These are phyloP conservation scores for Rhodotorula sphaerocarpa DNA, from an alignment of 768 basidiomycete genomes.

Conservation along the genomic window DNA sequence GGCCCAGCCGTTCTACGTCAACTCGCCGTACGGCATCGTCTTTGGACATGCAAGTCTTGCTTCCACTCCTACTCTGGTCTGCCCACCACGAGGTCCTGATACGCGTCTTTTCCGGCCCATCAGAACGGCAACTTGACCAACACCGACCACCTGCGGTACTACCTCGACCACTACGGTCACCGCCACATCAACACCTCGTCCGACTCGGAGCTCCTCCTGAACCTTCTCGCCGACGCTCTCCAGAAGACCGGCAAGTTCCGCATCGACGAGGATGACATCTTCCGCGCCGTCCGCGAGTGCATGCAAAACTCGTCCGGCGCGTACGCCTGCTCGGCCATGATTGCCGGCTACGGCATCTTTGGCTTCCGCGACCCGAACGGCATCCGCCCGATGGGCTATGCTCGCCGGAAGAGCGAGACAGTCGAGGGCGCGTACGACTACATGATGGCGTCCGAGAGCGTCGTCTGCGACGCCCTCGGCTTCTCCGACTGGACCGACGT, in stretches of 20 bases:
- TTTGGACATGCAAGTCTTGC: constrained; percentile 74
- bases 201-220: constrained; percentile 92
- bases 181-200: constrained; percentile 98
- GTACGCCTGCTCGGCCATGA: constrained; percentile 97
- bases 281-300: constrained; percentile 80
- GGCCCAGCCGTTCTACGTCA: constrained; percentile 99
- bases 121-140: constrained; percentile 99
- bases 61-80: not conserved
- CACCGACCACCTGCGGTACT: constrained; percentile 72
- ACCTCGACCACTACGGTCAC: constrained; percentile 91
- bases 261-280: constrained; percentile 99
- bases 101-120: not conserved
- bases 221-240: constrained; percentile 94
- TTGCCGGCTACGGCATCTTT: constrained; percentile 96
- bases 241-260: constrained; percentile 96
- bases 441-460: constrained; percentile 86
- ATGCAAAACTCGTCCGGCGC: constrained; percentile 84
- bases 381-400: constrained; percentile 86
- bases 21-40: constrained; percentile 98
- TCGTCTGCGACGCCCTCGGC: constrained; percentile 87
- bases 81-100: not conserved
- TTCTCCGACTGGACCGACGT: constrained; percentile 92
- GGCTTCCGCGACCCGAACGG: constrained; percentile 98
- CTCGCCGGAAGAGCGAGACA: constrained; percentile 51
- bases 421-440: constrained; percentile 62